Base-by-base conservation (phyloP, 2,329 filamentous ascomycete genomes). In the Sclerotinia nivalis region DNA sequence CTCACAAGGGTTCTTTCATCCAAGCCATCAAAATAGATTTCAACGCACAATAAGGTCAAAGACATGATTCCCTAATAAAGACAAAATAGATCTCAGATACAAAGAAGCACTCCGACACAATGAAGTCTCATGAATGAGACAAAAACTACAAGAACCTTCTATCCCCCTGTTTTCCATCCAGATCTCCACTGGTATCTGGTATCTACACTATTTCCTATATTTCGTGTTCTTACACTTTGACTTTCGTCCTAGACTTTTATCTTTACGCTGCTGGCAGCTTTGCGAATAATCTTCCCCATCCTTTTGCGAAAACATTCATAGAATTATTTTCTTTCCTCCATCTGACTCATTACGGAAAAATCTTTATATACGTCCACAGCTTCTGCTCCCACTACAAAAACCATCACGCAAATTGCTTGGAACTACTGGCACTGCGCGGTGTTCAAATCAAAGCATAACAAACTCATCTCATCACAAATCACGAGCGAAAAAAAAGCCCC, bases 231-330 rank as follows among this genome's bases (percentile, higher is more conserved):
- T 22, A 40, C 31, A 60, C 31, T 43, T 54, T 64, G 18, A 49
- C 20, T 58, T 52, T 66, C 34, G 34, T 52, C 37, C 43, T n/a
- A 68, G 54, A 66, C 61, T 50, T 58, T n/a, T 55, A 69, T 72
- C 66, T 59, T 68, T 59, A 67, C 66, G 73, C 74, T 75, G 74
- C 74, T 73, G 74, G 74, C 74, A 75, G 72, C 74, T 71, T 43
- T 72, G 72, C 68, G 68, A 71, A 73, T 59, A 68, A 47, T 69
- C 64, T 68, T 61, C 31, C 25, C 25, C 40, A 59, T 55, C 69
- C 66, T 55, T 62, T 50, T 65, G 58, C 47, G 15, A 65, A 52
- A 15, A 52, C n/a, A 52, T 4, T 28, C 34, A 52, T 40, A 52
- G 61, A 52, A 64, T 25, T 64, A 22, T 40, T 40, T 28, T 15